Evolutionary conservation across 805 yeast genomes (phyloP), one percentile per base, ranked within the genome.

Genomic region (Candida maris): DNA sequence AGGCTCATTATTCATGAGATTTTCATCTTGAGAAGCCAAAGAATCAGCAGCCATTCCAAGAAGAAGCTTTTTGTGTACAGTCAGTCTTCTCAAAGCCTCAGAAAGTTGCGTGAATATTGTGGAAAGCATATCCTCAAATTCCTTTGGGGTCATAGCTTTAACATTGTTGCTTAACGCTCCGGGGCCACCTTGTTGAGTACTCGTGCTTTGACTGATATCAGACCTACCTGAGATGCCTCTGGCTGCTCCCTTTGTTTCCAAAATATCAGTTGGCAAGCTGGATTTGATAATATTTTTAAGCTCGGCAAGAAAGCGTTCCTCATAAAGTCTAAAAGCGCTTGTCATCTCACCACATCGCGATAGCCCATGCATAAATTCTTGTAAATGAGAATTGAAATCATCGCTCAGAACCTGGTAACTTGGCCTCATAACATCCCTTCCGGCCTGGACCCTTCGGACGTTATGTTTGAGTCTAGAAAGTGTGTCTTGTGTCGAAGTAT

Each of bases 21-120:
- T 51, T 38, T 45, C 20, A 32, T 55, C 59, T 5, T 47, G 49
- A 9, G 46, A 57, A 3, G 64, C 32, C 58, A 69, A 28, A 51
- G 70, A 64, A 34, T 70, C 73, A 20, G 82, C 59, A 0, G 94
- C 79, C 35, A 84, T 54, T 46, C 86, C 93, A 10, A 93, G 67
- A 19, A 91, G 59, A 4, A 85, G 49, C 56, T 87, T 88, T 54
- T 88, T 95, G 40, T 88, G 96, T 6, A 75, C 64, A 1, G 85
- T 77, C 20, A 89, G 64, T 39, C 95, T 71, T 44, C 91, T 67
- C 18, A 88, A 64, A 14, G 86, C 79, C 51, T 84, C 94, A 0
- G 87, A 76, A 3, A 83, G 66, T 15, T 75, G 71, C 0, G 85
- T 62, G 46, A 75, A 85, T 4, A 80, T 79, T 19, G 64, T 65